Base-by-base conservation (phyloP, 2,329 filamentous ascomycete species). In the Trichoderma sp. region DNA sequence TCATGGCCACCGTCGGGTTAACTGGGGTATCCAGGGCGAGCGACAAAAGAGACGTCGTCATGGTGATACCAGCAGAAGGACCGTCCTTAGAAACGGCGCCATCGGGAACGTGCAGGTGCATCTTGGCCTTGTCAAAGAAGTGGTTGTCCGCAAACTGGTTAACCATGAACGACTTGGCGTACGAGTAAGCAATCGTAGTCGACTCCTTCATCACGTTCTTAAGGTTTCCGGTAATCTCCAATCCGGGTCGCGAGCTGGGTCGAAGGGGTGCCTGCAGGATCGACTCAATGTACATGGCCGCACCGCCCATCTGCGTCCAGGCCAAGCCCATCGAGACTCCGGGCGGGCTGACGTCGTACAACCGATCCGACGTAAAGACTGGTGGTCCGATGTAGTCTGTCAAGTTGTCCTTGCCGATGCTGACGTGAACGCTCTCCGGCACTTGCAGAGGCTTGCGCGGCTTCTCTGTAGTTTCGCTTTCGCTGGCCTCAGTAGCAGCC, bases 191-290 rank as follows among this genome's bases (percentile, higher is more conserved):
- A 75, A 99, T 98, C 3, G 90, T 87, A 0, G 94, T 96, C 2
- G 95, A 98, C 83, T 99, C 96, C 83, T 98, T 98, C 97, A 99
- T 99, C 51, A 99, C 96, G 18, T 90, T 89, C 84, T 97, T 96
- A 63, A 99, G 87, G 79, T 98, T 98, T 72, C 96, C 96, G 0
- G 96, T 99, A 73, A 95, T 94, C 79, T 97, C 93, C 57, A 99
- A 86, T 21, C 92, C 89, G 7, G 95, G 92, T 21, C 92, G 88
- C 30, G 93, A 95, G 72, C 88, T 87, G 32, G 91, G 87, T 12
- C 90, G 90, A 62, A 98, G 87, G 0, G 93, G 90, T 73, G 91
- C 92, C 80, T 99, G 95, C 66, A 99, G 85, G 74, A 99, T 98
- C 1, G 95, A 97, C 83, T 99, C 96, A 72, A 99, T 93, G 82